Base-by-base conservation (phyloP, 345 rosid genomes). In the Citrus inodora region DNA sequence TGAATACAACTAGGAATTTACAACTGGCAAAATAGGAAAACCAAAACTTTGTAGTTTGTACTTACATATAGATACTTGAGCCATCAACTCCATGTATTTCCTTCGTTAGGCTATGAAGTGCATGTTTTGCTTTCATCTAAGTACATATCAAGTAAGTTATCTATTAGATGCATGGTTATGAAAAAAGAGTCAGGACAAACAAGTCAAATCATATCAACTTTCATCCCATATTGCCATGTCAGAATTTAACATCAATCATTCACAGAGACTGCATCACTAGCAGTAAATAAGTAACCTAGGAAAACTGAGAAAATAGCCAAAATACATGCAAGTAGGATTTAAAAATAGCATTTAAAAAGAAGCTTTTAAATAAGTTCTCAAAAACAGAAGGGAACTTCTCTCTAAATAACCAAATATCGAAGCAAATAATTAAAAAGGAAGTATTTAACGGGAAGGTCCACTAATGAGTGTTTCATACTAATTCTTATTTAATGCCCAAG, bases 51-150 rank as follows among this genome's bases (percentile, higher is more conserved):
- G 17, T 75, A 85, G 97, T 81, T 82, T 53, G 13, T 74, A 86
- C 98, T 81, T 82, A 95, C 99, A 93, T 66, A 74, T 92, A 95
- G 69, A 95, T 80, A 77, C 87, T 86, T 79, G 94, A 89, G 73
- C 98, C 96, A 82, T 93, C 94, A 82, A 93, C 88, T 73, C 96
- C 99, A 89, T 92, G 89, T 8, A 76, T 79, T 86, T 89, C 98
- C 82, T 80, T 88, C 72, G 87, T 87, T 82, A 95, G 85, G 75
- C 84, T 85, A 73, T 76, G 82, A 71, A 95, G 91, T 59, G 90
- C 92, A 81, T 74, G 81, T 83, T 88, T 92, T 74, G 94, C 97
- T 85, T 88, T 91, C 81, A 91, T 87, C 99, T 95, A 64, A 53
- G 78, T 69, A 79, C 38, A 83, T 48, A 79, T 82, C 80, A 79